phyloP scores from a whole-genome alignment of 441 rosid species.

The Gossypium trilobum region DNA sequence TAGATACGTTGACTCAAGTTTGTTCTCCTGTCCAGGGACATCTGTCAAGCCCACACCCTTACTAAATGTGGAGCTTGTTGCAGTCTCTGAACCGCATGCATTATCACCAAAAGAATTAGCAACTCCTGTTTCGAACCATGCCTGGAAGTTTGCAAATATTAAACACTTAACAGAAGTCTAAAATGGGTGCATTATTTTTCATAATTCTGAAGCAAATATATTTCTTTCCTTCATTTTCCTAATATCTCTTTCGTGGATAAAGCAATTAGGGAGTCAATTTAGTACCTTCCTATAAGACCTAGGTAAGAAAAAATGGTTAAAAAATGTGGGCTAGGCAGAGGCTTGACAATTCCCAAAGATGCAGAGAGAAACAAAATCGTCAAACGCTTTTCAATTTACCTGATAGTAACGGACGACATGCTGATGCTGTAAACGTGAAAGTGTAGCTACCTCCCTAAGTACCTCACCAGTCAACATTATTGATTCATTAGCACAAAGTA shows the following conservation, averaged over 20 bases:
- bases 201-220: neutral
- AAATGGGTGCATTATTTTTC: neutral
- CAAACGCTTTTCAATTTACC: slow-evolving; percentile 31
- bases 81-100: slow-evolving; percentile 68
- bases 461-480: slow-evolving; percentile 27
- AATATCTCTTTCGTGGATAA: neutral
- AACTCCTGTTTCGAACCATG: slow-evolving; percentile 95
- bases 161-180: slow-evolving; percentile 20
- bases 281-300: neutral
- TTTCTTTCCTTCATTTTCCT: neutral
- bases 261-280: neutral
- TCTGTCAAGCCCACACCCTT: slow-evolving; percentile 49
- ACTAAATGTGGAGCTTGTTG: slow-evolving; percentile 59
- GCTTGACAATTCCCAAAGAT: slow-evolving; percentile 4
- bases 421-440: slow-evolving; percentile 93
- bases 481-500: slow-evolving; percentile 23
- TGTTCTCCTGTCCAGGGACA: slow-evolving; percentile 51
- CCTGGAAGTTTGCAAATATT: slow-evolving; percentile 51
- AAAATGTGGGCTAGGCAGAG: neutral
- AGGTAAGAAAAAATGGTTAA: neutral
- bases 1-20: slow-evolving; percentile 70
- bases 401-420: slow-evolving; percentile 99
- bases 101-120: slow-evolving; percentile 52
- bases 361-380: slow-evolving; percentile 5
- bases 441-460: slow-evolving; percentile 92